These are phyloP conservation scores for Penicillium sp. DNA, from an alignment of 2,329 filamentous ascomycete genomes.

Conservation along the genomic window DNA sequence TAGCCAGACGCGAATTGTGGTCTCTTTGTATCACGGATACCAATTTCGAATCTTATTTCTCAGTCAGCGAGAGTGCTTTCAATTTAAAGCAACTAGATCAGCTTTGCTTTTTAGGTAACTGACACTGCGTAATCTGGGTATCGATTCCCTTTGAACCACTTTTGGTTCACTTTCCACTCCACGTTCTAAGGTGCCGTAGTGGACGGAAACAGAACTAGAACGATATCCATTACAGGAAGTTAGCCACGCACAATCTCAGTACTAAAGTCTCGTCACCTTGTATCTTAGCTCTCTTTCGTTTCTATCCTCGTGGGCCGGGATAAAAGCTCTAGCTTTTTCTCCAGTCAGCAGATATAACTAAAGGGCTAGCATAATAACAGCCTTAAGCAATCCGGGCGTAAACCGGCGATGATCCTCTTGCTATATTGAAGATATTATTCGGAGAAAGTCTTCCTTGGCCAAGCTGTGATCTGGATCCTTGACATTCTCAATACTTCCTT, in stretches of 20 bases:
- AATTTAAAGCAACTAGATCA: too few species aligned
- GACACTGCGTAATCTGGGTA: slow-evolving; percentile 15
- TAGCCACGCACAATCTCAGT: background rate
- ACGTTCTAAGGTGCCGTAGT: slow-evolving; percentile 13
- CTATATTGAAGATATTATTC: background rate
- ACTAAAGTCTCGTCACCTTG: slow-evolving; percentile 2
- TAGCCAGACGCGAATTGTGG: slow-evolving; percentile 16
- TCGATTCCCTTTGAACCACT: slow-evolving; percentile 16
- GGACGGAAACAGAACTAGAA: slow-evolving; percentile 16
- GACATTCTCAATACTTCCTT: slow-evolving; percentile 6
- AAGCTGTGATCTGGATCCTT: slow-evolving; percentile 13
- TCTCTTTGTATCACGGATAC: slow-evolving; percentile 15
- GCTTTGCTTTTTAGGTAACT: slow-evolving; percentile 5
- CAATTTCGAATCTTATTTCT: slow-evolving; percentile 13
- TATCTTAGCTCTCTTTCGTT: slow-evolving; percentile 9
- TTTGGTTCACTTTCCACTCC: slow-evolving; percentile 16
- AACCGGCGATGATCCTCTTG: slow-evolving; percentile 7
- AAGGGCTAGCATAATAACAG: slow-evolving; percentile 12
- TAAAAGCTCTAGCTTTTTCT: slow-evolving; percentile 17
- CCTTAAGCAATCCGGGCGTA: slow-evolving; percentile 16
- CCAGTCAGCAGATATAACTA: slow-evolving; percentile 15
- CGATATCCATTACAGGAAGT: slow-evolving; percentile 11
- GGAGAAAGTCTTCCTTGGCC: slow-evolving; percentile 13
- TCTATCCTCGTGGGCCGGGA: slow-evolving; percentile 12
- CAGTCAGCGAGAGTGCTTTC: background rate